Percentiles rank a stretch among this genome's conserved stretches.
Evolutionary conservation across 179 eudicot genomes (phyloP).

Genomic region (Camellia oleifera): DNA sequence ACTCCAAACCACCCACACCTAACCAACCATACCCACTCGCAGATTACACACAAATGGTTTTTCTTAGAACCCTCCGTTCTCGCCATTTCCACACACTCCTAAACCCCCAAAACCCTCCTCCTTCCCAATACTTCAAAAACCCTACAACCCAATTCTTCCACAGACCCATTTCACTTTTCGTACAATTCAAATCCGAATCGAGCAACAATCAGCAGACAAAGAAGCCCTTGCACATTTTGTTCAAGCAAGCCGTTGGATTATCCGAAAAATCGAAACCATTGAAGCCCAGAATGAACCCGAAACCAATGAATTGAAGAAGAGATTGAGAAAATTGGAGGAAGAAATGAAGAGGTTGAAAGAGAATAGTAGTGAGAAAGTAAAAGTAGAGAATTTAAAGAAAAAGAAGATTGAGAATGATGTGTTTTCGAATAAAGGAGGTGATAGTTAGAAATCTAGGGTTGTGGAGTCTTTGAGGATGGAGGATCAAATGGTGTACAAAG

Average conservation of each 20-base stretch:
- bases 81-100: conserved; percentile 3
- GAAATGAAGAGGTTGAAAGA: conserved; percentile 17
- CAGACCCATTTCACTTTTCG: background rate
- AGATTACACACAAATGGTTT: background rate
- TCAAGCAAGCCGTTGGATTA: conserved; percentile 29
- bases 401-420: conserved; percentile 8
- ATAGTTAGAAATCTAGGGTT: background rate
- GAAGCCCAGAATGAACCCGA: conserved; percentile 5
- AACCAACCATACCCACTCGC: background rate
- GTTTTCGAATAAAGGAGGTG: conserved; percentile 23
- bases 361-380: background rate
- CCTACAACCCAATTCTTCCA: background rate
- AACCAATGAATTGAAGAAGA: conserved; percentile 17
- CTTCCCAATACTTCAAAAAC: background rate
- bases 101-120: conserved; percentile 7
- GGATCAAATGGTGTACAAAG: conserved; percentile 34
- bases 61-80: conserved; percentile 1
- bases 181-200: background rate
- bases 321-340: conserved; percentile 20
- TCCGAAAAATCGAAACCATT: background rate
- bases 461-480: conserved; percentile 17
- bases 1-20: background rate
- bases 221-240: conserved; percentile 25
- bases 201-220: background rate
- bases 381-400: background rate